A percentile compares a stretch with the other conserved stretches of the same genome.
phyloP scores from a whole-genome alignment of 2,329 filamentous ascomycete species.

The Diaporthe sp. region DNA sequence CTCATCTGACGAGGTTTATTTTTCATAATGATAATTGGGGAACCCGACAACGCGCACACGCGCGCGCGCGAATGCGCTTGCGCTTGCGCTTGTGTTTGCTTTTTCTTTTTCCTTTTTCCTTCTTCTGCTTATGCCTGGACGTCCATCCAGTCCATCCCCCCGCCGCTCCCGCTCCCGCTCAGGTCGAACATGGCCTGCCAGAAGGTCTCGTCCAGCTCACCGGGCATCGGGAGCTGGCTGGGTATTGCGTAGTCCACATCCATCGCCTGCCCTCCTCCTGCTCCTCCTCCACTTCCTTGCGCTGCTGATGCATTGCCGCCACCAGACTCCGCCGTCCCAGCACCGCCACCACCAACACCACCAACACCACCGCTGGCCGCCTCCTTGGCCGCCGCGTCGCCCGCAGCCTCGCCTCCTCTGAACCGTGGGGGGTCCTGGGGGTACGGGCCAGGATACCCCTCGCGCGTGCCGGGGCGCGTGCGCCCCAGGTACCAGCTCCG shows the following conservation, averaged over 20 bases:
- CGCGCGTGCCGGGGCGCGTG: constrained; percentile 5
- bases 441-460: constrained; percentile 3
- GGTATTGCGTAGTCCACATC: constrained; percentile 34
- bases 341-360: background rate
- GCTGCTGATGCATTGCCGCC: background rate
- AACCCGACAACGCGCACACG: background rate
- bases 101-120: background rate
- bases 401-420: background rate
- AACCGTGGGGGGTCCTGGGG: background rate
- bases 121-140: constrained; percentile 28
- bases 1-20: constrained; percentile 9
- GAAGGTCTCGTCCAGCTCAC: constrained; percentile 39
- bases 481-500: constrained; percentile 53
- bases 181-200: constrained; percentile 41
- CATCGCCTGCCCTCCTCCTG: constrained; percentile 36
- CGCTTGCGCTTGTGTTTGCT: background rate
- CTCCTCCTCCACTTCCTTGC: constrained; percentile 1
- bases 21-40: constrained; percentile 1
- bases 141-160: constrained; percentile 21
- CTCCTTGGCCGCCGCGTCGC: constrained; percentile 17
- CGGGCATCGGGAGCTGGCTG: constrained; percentile 22
- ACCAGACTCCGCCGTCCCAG: constrained; percentile 9
- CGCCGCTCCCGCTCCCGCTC: constrained; percentile 20
- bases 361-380: background rate
- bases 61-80: background rate